These are phyloP conservation scores for Vigna radiata DNA, from an alignment of 306 rosid genomes.

Conservation along the genomic window DNA sequence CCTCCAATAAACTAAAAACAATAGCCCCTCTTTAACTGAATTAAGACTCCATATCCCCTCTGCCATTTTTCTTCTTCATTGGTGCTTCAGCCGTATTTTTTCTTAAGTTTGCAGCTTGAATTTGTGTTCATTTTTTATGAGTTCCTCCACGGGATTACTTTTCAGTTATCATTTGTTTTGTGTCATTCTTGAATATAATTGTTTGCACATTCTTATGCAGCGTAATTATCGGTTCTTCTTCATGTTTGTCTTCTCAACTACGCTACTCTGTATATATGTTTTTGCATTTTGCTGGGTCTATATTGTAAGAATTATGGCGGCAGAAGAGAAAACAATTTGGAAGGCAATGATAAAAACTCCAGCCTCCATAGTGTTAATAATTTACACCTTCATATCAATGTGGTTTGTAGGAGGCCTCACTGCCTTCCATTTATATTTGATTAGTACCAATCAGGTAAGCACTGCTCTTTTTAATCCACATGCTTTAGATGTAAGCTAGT, in stretches of 20 bases:
- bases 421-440: constrained; percentile 97
- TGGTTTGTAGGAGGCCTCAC: constrained; percentile 99
- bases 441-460: constrained; percentile 93
- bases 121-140: constrained; percentile 3
- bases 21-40: constrained; percentile 18
- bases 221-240: constrained; percentile 98
- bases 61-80: background rate
- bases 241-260: constrained; percentile 97
- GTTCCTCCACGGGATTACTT: background rate
- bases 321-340: constrained; percentile 80
- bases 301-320: constrained; percentile 74
- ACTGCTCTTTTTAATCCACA: constrained; percentile 22
- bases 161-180: constrained; percentile 11
- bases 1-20: background rate
- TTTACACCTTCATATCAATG: constrained; percentile 94
- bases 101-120: background rate
- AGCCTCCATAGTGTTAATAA: constrained; percentile 85
- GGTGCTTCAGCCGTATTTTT: background rate
- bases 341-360: constrained; percentile 96
- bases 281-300: constrained; percentile 98
- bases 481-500: background rate
- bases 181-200: constrained; percentile 38
- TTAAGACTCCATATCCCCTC: background rate
- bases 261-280: constrained; percentile 90
- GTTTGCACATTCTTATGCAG: constrained; percentile 65